A percentile compares a stretch with the other conserved stretches of the same genome.
phyloP scores from a whole-genome alignment of 805 yeast species.

The Candida dendrica region DNA sequence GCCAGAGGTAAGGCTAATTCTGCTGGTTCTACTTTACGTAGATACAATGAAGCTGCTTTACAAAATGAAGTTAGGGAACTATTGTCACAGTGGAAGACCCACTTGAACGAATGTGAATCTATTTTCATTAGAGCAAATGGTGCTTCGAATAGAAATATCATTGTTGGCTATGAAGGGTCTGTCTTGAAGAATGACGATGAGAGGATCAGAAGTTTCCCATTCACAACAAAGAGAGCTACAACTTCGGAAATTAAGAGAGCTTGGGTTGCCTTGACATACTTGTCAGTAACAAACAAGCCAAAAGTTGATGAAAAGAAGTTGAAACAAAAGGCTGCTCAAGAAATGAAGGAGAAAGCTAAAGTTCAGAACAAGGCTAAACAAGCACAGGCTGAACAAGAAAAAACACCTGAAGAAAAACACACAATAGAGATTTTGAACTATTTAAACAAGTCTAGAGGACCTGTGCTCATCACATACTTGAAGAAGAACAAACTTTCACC shows the following conservation, averaged over 20 bases:
- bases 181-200: conserved; percentile 45
- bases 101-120: conserved; percentile 53
- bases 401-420: conserved; percentile 36
- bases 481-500: conserved; percentile 47
- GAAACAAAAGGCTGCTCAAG: conserved; percentile 22
- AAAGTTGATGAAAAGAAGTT: conserved; percentile 24
- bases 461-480: conserved; percentile 58
- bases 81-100: conserved; percentile 55
- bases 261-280: conserved; percentile 71
- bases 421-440: conserved; percentile 52
- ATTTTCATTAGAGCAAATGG: conserved; percentile 83
- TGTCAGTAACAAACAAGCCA: conserved; percentile 51
- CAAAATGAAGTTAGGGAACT: conserved; percentile 70
- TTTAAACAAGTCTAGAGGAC: conserved; percentile 70
- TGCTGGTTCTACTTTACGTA: conserved; percentile 85
- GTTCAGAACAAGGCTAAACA: conserved; percentile 15
- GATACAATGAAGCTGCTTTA: conserved; percentile 84
- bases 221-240: conserved; percentile 86
- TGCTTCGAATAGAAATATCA: conserved; percentile 49
- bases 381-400: conserved; percentile 9
- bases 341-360: conserved; percentile 22
- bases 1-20: conserved; percentile 93
- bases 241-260: conserved; percentile 71
- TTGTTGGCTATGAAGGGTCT: conserved; percentile 62
- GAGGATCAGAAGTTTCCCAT: conserved; percentile 70